These are phyloP conservation scores for Corylus avellana DNA, from an alignment of 306 rosid species.

Conservation along the genomic window DNA sequence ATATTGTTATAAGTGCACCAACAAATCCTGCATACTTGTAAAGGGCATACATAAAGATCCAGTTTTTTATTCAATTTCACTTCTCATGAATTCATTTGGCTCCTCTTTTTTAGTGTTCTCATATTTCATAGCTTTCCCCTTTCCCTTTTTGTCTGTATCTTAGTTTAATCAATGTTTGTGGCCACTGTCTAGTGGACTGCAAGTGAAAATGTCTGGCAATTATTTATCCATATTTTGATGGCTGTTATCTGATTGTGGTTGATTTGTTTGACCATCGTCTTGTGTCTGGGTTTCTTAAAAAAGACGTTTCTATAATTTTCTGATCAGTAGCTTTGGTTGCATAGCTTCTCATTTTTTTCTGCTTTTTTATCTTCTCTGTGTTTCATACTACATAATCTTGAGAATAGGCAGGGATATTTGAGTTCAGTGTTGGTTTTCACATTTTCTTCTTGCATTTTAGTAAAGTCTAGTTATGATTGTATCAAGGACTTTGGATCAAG, in stretches of 20 bases:
- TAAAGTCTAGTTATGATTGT: slow-evolving; percentile 4
- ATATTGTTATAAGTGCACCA: not conserved
- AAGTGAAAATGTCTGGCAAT: not conserved
- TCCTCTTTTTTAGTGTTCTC: not conserved
- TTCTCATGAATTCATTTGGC: not conserved
- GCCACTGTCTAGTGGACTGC: not conserved
- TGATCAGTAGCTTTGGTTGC: slow-evolving; percentile 1
- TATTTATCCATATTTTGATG: not conserved
- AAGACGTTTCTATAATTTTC: slow-evolving; percentile 5
- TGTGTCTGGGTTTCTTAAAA: not conserved
- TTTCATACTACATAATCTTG: not conserved
- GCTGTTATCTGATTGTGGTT: not conserved
- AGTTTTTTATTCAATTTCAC: not conserved
- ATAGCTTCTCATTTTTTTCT: not conserved
- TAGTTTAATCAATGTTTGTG: not conserved
- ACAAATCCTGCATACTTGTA: not conserved
- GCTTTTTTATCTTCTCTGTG: slow-evolving; percentile 4
- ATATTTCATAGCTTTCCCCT: not conserved
- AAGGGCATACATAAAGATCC: not conserved
- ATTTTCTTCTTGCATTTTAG: slow-evolving; percentile 1
- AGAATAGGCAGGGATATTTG: slow-evolving; percentile 10
- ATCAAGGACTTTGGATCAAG: slow-evolving; percentile 10
- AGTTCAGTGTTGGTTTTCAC: not conserved
- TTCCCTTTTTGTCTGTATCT: not conserved
- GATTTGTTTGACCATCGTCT: not conserved